Conservation (phyloP, 306 rosid genomes). For the Prinsepia uniflora region DNA sequence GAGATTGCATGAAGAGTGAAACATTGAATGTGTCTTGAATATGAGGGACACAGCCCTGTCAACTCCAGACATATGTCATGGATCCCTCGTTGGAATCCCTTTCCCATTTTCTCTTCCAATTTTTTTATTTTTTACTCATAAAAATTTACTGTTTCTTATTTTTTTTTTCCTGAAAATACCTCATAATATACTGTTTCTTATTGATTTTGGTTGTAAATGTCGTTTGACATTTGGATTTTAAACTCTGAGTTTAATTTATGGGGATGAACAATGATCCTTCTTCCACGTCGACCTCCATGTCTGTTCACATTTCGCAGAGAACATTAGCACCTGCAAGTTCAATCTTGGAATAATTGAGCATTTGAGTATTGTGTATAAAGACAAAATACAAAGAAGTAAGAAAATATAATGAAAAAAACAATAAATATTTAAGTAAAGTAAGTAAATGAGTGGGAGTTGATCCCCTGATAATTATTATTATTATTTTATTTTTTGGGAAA, state of each 20-base stretch:
- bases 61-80: conserved; percentile 33
- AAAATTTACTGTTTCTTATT: background rate
- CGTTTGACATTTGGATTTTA: conserved; percentile 24
- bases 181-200: too few species aligned
- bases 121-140: background rate
- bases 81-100: conserved; percentile 23
- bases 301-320: conserved; percentile 39
- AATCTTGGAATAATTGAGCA: conserved; percentile 34
- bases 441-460: conserved; percentile 16
- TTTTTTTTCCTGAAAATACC: too few species aligned
- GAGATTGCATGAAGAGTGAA: conserved; percentile 38
- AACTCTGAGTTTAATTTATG: conserved; percentile 31
- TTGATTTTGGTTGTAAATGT: background rate
- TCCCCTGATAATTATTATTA: conserved; percentile 13
- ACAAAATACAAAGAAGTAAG: conserved; percentile 27
- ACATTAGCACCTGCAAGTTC: conserved; percentile 50
- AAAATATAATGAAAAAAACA: conserved; percentile 8
- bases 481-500: background rate
- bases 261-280: conserved; percentile 64
- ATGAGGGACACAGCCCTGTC: conserved; percentile 49
- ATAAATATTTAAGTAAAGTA: background rate
- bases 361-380: conserved; percentile 26
- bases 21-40: conserved; percentile 45
- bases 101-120: conserved; percentile 35
- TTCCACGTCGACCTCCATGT: conserved; percentile 67